These are phyloP conservation scores for Erythrobasidium hasegawianum DNA, from an alignment of 1,284 basidiomycete species.

Conservation along the genomic window DNA sequence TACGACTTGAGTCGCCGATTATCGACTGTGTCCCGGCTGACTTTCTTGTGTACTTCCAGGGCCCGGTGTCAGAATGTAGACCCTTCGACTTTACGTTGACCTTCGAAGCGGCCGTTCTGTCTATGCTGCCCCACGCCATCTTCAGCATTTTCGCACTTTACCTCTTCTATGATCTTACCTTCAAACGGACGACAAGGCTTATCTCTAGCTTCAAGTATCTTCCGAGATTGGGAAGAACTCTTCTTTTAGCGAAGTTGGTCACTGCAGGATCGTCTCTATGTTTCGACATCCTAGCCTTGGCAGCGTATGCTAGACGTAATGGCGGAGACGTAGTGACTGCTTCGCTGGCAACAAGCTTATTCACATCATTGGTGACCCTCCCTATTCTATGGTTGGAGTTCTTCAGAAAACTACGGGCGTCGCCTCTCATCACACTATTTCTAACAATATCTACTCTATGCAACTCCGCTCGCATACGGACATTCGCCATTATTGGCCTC, in stretches of 20 bases:
- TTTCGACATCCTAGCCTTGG: conserved; percentile 11
- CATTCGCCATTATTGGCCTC: conserved; percentile 16
- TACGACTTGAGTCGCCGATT: no score
- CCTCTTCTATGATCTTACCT: conserved; percentile 3
- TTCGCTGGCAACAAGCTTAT: background rate
- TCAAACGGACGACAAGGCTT: conserved; percentile 3
- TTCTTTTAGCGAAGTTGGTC: conserved; percentile 8
- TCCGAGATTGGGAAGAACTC: conserved; percentile 17
- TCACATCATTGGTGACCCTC: background rate
- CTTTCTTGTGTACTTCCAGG: no score
- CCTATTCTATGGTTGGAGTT: conserved; percentile 20
- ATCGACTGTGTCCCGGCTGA: no score
- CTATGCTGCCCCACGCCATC: conserved; percentile 13
- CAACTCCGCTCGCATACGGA: conserved; percentile 23
- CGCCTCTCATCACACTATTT: conserved; percentile 14
- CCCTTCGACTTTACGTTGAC: conserved; percentile 31
- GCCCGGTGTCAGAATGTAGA: conserved; percentile 22
- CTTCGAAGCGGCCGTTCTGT: conserved; percentile 22
- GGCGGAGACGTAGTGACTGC: conserved; percentile 4
- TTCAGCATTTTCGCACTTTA: conserved; percentile 10
- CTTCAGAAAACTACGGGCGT: conserved; percentile 13
- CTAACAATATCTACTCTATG: conserved; percentile 13
- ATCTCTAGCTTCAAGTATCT: conserved; percentile 19
- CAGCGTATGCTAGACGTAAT: background rate
- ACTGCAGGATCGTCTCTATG: background rate